Evolutionary conservation across 441 rosid genomes (phyloP).

Genomic region (Populus hybrid): DNA sequence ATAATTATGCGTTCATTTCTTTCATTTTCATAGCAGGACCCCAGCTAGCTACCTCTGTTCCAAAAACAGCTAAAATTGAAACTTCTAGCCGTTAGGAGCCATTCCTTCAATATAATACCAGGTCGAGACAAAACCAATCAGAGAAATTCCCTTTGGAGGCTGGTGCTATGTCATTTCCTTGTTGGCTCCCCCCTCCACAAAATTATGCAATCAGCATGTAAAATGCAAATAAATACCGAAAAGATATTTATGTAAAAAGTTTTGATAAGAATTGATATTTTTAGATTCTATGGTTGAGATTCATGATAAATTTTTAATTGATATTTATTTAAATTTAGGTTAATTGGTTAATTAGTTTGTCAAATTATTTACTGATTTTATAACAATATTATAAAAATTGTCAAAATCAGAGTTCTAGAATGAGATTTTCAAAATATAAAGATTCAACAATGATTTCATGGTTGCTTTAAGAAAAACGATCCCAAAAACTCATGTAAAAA

Average conservation of each 20-base stretch:
- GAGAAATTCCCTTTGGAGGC: neutral
- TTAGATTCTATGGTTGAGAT: too few species aligned
- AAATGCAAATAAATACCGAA: too few species aligned
- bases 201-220: too few species aligned
- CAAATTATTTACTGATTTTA: rapidly evolving
- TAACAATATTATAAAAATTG: too few species aligned
- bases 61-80: neutral
- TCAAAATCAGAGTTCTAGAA: too few species aligned
- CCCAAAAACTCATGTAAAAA: rapidly evolving
- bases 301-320: too few species aligned
- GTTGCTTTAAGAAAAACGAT: rapidly evolving
- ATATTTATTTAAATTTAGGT: too few species aligned
- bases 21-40: neutral
- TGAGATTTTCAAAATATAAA: too few species aligned
- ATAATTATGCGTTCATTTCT: neutral
- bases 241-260: too few species aligned
- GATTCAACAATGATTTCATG: too few species aligned
- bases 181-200: neutral
- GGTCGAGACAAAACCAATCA: neutral
- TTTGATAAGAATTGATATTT: too few species aligned
- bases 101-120: neutral
- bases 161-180: neutral
- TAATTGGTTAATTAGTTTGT: too few species aligned
- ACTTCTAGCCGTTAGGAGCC: conserved; percentile 7
- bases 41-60: neutral